Evolutionary conservation across 1,284 basidiomycete species (phyloP), one percentile per base, ranked within the genome.

Genomic region (Moesziomyces globuligerus): DNA sequence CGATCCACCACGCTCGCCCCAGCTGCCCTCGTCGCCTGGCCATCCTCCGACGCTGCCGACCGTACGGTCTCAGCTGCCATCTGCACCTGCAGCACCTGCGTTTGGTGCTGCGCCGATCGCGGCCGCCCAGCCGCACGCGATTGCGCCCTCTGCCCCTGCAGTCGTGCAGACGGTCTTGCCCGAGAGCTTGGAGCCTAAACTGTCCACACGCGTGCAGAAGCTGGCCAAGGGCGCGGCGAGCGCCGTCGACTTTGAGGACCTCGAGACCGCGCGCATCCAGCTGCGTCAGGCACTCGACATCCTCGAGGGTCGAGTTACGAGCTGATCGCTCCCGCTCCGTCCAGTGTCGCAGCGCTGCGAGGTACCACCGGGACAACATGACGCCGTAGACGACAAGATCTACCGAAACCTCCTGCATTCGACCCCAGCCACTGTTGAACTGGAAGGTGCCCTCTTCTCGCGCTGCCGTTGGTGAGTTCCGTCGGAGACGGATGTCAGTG

Each of bases 81-180:
- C 36, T 86, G 88, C 34, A 86, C 86, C 18, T 77, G 82, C 86
- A 7, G 84, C 77, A 28, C 81, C 85, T 91, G 68, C 79, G 24
- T 69, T 81, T 0, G 74, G 74, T 23, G 51, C 57, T 26, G 46
- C 50, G 20, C 29, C 64, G 18, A 65, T 48, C 20, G 43, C 54
- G 48, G n/a, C 62, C 41, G 47, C 48, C 36, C 73, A 48, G 49
- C 73, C 58, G 13, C 81, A 81, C 37, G 83, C 83, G 24, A 20
- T 28, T 38, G 48, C 56, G n/a, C 46, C 57, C 1, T 42, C 57
- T 18, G 50, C 45, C 18, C 39, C 41, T 10, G 26, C 21, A 3
- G 18, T 45, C 21, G 36, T 26, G 7, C 28, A 25, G n/a, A 28
- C 44, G 7, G 37, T 37, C 76, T 94, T 85, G 6, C 90, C 91